Evolutionary conservation across 2,329 filamentous ascomycete species (phyloP).

Genomic region (Drechmeria coniospora): DNA sequence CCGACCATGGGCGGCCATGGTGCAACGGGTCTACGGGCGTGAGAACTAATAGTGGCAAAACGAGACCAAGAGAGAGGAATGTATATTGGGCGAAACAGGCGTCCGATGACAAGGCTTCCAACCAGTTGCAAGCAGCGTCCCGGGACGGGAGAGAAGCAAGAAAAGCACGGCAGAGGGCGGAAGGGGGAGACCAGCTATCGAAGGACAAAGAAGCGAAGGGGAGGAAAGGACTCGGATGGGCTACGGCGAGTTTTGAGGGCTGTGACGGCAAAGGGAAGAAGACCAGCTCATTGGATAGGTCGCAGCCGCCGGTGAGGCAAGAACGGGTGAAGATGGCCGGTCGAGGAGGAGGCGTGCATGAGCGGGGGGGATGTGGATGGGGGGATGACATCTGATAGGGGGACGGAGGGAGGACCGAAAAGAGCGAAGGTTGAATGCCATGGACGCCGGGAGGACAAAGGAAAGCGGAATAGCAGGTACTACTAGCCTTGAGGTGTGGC

Average conservation of each 20-base stretch:
- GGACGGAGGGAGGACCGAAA: too few species aligned
- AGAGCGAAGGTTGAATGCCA: too few species aligned
- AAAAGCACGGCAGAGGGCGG: slow-evolving; percentile 20
- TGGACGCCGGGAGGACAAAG: too few species aligned
- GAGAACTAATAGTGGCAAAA: slow-evolving; percentile 4
- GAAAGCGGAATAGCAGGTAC: too few species aligned
- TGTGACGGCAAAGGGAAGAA: slow-evolving; percentile 12
- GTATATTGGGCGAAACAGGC: too few species aligned
- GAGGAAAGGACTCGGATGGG: slow-evolving; percentile 19
- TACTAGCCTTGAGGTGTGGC: too few species aligned
- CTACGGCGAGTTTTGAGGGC: slow-evolving; percentile 36
- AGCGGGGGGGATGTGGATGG: too few species aligned
- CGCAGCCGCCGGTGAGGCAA: slow-evolving; percentile 19
- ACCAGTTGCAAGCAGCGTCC: slow-evolving; percentile 7
- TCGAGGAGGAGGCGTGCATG: slow-evolving; percentile 9
- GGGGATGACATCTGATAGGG: too few species aligned
- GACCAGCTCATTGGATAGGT: slow-evolving; percentile 15
- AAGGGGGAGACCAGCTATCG: slow-evolving; percentile 41
- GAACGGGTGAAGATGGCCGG: slow-evolving; percentile 16
- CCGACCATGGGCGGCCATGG: slow-evolving; percentile 26
- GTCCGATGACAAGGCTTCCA: slow-evolving; percentile 6
- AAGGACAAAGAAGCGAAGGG: slow-evolving; percentile 11
- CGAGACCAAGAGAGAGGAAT: slow-evolving; percentile 1
- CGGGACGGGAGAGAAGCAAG: slow-evolving; percentile 16
- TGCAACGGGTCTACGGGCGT: slow-evolving; percentile 7